Evolutionary conservation across 2,329 filamentous ascomycete species (phyloP).

Genomic region (Chaetomiaceae sp.): DNA sequence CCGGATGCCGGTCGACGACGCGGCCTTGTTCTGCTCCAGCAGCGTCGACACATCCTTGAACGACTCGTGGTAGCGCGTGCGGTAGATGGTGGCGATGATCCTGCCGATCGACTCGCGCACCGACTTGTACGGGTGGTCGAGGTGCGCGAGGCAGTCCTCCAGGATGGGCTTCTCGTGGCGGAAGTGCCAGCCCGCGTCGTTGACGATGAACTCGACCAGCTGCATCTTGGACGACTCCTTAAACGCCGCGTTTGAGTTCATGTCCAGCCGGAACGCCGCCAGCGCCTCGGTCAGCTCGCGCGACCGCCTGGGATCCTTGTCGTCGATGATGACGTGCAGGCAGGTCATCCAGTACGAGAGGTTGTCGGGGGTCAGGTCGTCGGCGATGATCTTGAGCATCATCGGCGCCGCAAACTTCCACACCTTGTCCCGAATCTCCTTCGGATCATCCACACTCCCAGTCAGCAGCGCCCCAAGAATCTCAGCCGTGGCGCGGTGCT

Average conservation of each 20-base stretch:
- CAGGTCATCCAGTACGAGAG: constrained; percentile 93
- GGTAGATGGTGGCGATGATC: constrained; percentile 81
- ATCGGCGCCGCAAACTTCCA: constrained; percentile 92
- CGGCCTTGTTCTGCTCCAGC: constrained; percentile 70
- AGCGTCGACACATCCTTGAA: constrained; percentile 75
- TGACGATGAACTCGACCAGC: constrained; percentile 80
- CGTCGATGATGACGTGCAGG: constrained; percentile 80
- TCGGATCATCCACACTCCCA: constrained; percentile 72
- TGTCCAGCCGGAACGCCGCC: constrained; percentile 81
- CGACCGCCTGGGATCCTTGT: constrained; percentile 81
- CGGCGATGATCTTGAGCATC: constrained; percentile 78
- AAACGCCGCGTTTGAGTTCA: constrained; percentile 94
- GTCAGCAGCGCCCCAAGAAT: constrained; percentile 83
- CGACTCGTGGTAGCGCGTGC: constrained; percentile 90
- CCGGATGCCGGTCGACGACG: constrained; percentile 76
- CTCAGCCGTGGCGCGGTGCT: constrained; percentile 91
- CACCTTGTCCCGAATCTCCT: constrained; percentile 67
- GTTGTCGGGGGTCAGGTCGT: constrained; percentile 91
- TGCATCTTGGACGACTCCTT: constrained; percentile 98
- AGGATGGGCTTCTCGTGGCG: constrained; percentile 83
- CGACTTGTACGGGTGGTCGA: constrained; percentile 97
- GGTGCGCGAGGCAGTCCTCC: constrained; percentile 81
- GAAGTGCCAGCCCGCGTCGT: constrained; percentile 94
- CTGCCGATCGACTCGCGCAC: constrained; percentile 92
- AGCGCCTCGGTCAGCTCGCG: constrained; percentile 83